Base-by-base conservation (phyloP, 768 basidiomycete species). In the Pulveroboletus sp. region DNA sequence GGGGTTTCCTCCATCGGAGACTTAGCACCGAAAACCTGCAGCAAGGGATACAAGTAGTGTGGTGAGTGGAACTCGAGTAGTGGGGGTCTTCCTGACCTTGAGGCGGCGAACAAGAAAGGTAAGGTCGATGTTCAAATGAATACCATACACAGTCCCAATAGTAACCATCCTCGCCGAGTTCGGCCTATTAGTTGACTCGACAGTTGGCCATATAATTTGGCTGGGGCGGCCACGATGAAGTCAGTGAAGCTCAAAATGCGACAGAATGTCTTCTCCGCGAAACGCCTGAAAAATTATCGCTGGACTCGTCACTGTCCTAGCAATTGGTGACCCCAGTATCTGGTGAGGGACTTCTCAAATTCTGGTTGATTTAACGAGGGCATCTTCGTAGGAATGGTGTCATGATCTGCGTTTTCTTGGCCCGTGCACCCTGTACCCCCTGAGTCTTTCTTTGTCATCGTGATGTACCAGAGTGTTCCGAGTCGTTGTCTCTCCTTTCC, bases 121-220 rank as follows among this genome's bases (percentile, higher is more conserved):
- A 27, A 14, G 27, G 27, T 41, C 19, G 23, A 19, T 23, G 17
- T 26, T 16, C n/a, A 8, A 23, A 23, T 16, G 12, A 29, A 29
- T 29, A 29, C 14, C 29, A 11, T 19, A 5, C 20, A n/a, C 14
- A 52, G 51, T 52, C 5, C 51, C 51, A 16, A 6, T 52, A 12
- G 32, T 52, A 35, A 42, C 49, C 26, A 36, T 31, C 10, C 36
- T 52, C 22, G 49, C 51, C 2, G 49, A 52, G 41, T 52, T 52
- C 10, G 51, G 49, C 30, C 17, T 16, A 20, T 22, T 52, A 13
- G 51, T 52, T 11, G 6, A 32, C 23, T 27, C 46, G n/a, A 38
- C 29, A n/a, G n/a, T n/a, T 17, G 19, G n/a, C 6, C 23, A 4
- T 10, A 13, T 24, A 4, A 6, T 19, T 17, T 4, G 20, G 22